These are phyloP conservation scores for Penicillium sp. DNA, from an alignment of 2,329 filamentous ascomycete species.

Conservation along the genomic window DNA sequence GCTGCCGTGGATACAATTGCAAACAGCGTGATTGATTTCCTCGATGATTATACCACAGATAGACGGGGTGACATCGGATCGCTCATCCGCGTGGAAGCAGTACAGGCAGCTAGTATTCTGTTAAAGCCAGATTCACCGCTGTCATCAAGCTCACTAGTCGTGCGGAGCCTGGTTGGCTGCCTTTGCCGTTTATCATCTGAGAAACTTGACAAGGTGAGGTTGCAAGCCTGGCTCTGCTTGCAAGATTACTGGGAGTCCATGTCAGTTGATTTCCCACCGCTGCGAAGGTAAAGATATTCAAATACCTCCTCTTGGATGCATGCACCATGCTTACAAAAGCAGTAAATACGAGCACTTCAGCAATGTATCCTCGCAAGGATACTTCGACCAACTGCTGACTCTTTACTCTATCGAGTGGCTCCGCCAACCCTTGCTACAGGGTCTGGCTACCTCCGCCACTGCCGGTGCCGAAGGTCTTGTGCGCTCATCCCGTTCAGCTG, in stretches of 20 bases:
- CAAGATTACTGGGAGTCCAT: constrained; percentile 42
- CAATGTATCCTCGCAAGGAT: constrained; percentile 47
- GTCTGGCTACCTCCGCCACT: constrained; percentile 48
- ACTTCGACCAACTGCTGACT: constrained; percentile 46
- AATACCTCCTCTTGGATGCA: neutral
- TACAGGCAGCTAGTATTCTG: constrained; percentile 61
- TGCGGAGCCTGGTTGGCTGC: constrained; percentile 39
- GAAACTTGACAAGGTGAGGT: constrained; percentile 84
- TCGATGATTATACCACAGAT: constrained; percentile 91
- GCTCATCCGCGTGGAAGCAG: constrained; percentile 76
- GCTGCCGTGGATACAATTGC: constrained; percentile 34
- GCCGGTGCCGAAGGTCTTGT: constrained; percentile 49
- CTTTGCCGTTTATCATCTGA: constrained; percentile 75
- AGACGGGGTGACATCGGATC: constrained; percentile 89
- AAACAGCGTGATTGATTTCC: constrained; percentile 38
- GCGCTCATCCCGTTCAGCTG: constrained; percentile 44
- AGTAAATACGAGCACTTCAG: constrained; percentile 48
- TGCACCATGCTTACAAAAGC: constrained; percentile 18
- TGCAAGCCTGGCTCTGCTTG: constrained; percentile 51
- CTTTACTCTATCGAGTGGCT: constrained; percentile 42
- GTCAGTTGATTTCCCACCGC: constrained; percentile 33
- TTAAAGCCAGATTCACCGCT: constrained; percentile 24
- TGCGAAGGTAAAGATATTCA: constrained; percentile 45
- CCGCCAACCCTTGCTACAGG: constrained; percentile 43
- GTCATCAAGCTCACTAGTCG: constrained; percentile 15